These are phyloP conservation scores for Barbarea vulgaris DNA, from an alignment of 345 rosid genomes.

Conservation along the genomic window DNA sequence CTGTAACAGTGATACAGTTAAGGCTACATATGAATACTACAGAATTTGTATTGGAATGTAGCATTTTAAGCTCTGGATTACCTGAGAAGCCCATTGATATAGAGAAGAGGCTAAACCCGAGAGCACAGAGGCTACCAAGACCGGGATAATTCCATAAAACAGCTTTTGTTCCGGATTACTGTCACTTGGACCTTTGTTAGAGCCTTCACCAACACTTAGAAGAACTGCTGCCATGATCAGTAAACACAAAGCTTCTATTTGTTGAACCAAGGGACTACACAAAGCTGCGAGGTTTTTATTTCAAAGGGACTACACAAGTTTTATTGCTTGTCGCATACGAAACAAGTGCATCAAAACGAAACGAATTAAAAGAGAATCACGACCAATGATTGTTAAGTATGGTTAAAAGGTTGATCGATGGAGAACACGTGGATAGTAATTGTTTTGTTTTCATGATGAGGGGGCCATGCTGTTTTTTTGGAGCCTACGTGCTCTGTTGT, in stretches of 20 bases:
- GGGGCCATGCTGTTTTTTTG: too few species aligned
- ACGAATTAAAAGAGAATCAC: too few species aligned
- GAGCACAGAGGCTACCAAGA: slow-evolving; percentile 90
- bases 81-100: slow-evolving; percentile 99
- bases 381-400: too few species aligned
- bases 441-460: too few species aligned
- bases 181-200: slow-evolving; percentile 62
- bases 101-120: slow-evolving; percentile 95
- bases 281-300: too few species aligned
- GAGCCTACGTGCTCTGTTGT: too few species aligned
- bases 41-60: not conserved
- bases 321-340: too few species aligned
- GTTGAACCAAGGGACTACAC: too few species aligned
- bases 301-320: too few species aligned
- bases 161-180: slow-evolving; percentile 63
- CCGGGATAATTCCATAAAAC: slow-evolving; percentile 90
- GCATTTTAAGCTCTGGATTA: slow-evolving; percentile 33
- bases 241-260: slow-evolving; percentile 82
- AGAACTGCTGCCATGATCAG: slow-evolving; percentile 90
- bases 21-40: not conserved
- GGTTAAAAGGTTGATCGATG: too few species aligned
- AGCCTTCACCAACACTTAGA: slow-evolving; percentile 95
- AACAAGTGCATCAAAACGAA: too few species aligned
- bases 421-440: too few species aligned
- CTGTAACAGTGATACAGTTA: slow-evolving; percentile 43